Evolutionary conservation across 1,284 basidiomycete genomes (phyloP).

Genomic region (Sanguinoderma infundibulare): DNA sequence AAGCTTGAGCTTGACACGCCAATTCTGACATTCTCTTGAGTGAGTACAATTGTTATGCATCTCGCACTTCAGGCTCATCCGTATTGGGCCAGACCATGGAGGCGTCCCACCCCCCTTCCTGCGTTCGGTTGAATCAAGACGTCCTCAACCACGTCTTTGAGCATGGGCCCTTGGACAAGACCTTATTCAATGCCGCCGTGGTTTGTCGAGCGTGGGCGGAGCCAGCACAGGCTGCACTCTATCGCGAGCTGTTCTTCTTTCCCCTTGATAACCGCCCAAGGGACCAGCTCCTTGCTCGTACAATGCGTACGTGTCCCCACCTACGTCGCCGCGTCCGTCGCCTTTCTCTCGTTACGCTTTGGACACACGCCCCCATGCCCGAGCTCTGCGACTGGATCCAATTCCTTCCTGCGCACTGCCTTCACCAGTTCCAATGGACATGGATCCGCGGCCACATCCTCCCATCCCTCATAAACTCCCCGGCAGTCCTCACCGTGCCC

Average conservation of each 20-base stretch:
- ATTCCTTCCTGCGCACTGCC: conserved; percentile 6
- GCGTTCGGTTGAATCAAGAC: conserved; percentile 8
- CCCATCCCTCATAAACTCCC: conserved; percentile 6
- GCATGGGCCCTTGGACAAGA: neutral
- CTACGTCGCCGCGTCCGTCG: conserved; percentile 10
- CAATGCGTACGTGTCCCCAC: conserved; percentile 14
- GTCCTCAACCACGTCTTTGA: conserved; percentile 15
- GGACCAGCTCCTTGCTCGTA: conserved; percentile 14
- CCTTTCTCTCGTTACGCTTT: conserved; percentile 11
- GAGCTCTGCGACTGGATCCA: conserved; percentile 16
- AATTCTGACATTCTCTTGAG: too few relatives aligned
- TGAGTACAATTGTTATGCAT: too few relatives aligned
- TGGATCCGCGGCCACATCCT: conserved; percentile 15
- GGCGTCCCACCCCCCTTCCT: neutral
- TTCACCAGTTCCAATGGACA: conserved; percentile 10
- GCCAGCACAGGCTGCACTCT: conserved; percentile 14
- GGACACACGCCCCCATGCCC: conserved; percentile 14
- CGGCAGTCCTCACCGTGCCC: conserved; percentile 5
- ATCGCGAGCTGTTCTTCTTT: conserved; percentile 12
- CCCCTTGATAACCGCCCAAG: conserved; percentile 1
- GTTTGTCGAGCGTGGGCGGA: conserved; percentile 10
- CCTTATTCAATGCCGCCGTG: conserved; percentile 2
- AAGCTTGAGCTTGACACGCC: too few relatives aligned
- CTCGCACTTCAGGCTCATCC: neutral
- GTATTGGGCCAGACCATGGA: neutral